Conservation (phyloP, 306 rosid species). For the Begonia loranthoides region DNA sequence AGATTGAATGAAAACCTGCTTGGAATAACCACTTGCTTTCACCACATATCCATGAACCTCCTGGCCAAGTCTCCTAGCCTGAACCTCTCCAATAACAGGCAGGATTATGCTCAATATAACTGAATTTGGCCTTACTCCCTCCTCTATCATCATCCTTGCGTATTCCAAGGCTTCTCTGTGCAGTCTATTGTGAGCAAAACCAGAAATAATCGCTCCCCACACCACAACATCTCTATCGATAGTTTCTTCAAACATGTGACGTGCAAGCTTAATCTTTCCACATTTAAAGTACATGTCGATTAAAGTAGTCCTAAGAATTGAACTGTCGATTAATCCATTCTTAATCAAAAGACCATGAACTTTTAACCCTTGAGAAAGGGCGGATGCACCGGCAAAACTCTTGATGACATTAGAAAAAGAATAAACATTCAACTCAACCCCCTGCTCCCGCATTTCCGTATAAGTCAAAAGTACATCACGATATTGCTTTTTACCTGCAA, state of each 20-base stretch:
- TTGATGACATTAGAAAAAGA: conserved; percentile 58
- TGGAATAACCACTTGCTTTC: conserved; percentile 41
- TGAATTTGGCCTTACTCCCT: conserved; percentile 35
- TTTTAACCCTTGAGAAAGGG: conserved; percentile 54
- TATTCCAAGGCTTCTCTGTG: conserved; percentile 38
- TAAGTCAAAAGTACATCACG: conserved; percentile 28
- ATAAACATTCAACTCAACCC: conserved; percentile 64
- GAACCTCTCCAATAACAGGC: conserved; percentile 43
- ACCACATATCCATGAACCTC: conserved; percentile 68
- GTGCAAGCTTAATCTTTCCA: conserved; percentile 37
- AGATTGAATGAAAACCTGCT: conserved; percentile 45
- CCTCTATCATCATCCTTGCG: conserved; percentile 37
- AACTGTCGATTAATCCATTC: conserved; percentile 52
- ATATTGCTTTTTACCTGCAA: conserved; percentile 38
- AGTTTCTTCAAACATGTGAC: conserved; percentile 37
- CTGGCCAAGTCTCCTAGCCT: conserved; percentile 34
- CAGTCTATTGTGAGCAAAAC: conserved; percentile 40
- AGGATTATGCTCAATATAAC: conserved; percentile 38
- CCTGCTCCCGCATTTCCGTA: conserved; percentile 41
- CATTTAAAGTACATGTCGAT: conserved; percentile 32
- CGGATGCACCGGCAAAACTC: conserved; percentile 60
- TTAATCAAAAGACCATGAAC: conserved; percentile 55
- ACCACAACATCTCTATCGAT: conserved; percentile 39
- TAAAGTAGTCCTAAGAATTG: conserved; percentile 31
- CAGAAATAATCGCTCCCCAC: conserved; percentile 55